Evolutionary conservation across 2,329 filamentous ascomycete genomes (phyloP).

Genomic region (Colletotrichum somersetense): DNA sequence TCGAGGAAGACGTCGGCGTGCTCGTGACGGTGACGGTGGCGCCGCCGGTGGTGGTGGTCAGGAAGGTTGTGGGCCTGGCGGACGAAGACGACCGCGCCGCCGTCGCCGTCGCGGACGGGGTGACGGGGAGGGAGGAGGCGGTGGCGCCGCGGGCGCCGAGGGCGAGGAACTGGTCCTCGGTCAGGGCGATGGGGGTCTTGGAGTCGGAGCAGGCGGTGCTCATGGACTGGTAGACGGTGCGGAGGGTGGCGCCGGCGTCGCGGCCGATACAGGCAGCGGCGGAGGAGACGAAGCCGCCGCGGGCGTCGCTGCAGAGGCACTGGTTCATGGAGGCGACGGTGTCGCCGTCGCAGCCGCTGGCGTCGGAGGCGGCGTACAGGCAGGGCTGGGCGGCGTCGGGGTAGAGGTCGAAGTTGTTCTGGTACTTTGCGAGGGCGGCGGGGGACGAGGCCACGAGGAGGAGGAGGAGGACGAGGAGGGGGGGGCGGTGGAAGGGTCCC

Average conservation of each 20-base stretch:
- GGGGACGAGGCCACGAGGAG: constrained; percentile 42
- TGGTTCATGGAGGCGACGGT: constrained; percentile 57
- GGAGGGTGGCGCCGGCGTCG: constrained; percentile 53
- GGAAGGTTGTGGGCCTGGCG: constrained; percentile 17
- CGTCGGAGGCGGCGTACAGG: constrained; percentile 55
- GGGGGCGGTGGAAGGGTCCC: constrained; percentile 39
- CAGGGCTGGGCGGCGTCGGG: constrained; percentile 58
- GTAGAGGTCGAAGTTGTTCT: constrained; percentile 60
- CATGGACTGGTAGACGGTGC: constrained; percentile 59
- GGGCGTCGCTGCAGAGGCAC: constrained; percentile 63
- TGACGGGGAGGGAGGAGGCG: constrained; percentile 36
- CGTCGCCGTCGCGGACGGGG: constrained; percentile 36
- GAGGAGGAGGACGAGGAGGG: constrained; percentile 43
- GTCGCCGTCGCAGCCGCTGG: constrained; percentile 56
- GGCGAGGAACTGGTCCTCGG: constrained; percentile 56
- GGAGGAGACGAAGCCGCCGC: constrained; percentile 61
- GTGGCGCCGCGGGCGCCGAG: constrained; percentile 39
- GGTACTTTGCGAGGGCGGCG: constrained; percentile 44
- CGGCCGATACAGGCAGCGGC: constrained; percentile 61
- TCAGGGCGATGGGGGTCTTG: constrained; percentile 57
- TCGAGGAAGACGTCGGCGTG: constrained; percentile 2
- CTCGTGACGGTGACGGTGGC: constrained; percentile 34
- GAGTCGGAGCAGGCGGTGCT: constrained; percentile 58
- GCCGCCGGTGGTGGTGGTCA: constrained; percentile 30
- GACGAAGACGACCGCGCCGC: background rate